Percentiles rank a stretch among this genome's conserved stretches.
Conservation (phyloP, 2,329 filamentous ascomycete genomes). For the Cordyceps cateniannulata region DNA sequence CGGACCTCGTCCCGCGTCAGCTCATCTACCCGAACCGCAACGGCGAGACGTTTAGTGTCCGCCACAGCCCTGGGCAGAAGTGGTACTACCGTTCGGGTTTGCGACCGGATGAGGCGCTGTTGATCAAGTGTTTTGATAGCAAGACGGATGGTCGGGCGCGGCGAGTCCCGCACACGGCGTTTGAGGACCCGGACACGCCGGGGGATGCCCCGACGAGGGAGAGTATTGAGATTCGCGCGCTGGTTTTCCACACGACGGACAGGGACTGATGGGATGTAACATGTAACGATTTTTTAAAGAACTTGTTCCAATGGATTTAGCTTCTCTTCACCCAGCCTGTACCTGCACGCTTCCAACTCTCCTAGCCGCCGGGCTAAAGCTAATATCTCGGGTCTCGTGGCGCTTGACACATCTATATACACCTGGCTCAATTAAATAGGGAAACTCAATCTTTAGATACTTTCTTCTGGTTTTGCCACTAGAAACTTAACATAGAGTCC, state of each 20-base stretch:
- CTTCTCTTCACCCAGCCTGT: no score
- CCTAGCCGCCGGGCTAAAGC: no score
- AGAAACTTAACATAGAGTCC: no score
- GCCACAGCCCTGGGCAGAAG: constrained; percentile 33
- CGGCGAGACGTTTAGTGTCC: constrained; percentile 43
- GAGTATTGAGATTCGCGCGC: constrained; percentile 50
- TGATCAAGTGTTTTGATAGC: constrained; percentile 58
- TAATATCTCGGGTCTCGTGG: no score
- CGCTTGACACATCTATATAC: no score
- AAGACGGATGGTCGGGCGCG: constrained; percentile 48
- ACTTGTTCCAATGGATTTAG: no score
- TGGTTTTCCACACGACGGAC: constrained; percentile 45
- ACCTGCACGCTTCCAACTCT: no score
- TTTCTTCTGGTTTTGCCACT: no score
- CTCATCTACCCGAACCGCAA: constrained; percentile 45
- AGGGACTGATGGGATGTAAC: constrained; percentile 19
- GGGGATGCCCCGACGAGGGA: constrained; percentile 44
- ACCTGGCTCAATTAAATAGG: no score
- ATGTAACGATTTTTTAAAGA: neutral
- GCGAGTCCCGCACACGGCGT: constrained; percentile 49
- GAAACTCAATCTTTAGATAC: no score
- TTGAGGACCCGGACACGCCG: constrained; percentile 36
- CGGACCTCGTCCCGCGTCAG: constrained; percentile 40
- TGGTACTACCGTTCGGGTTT: constrained; percentile 50
- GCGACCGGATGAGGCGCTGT: constrained; percentile 44